phyloP scores from a whole-genome alignment of 2,329 filamentous ascomycete species.

The Fusarium hostae region DNA sequence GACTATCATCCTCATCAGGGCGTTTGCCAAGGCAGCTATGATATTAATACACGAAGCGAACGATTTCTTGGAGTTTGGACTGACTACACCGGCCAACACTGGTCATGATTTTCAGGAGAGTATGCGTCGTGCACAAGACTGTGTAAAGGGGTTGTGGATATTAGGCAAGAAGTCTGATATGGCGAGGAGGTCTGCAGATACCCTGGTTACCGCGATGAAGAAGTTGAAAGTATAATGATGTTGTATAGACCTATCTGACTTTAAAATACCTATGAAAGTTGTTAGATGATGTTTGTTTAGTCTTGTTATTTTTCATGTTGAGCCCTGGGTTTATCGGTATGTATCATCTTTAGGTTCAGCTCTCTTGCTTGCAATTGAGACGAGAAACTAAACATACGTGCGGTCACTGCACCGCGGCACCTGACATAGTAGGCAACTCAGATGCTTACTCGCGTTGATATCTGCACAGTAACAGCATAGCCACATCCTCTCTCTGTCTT shows the following conservation, averaged over 20 bases:
- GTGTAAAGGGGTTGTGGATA: constrained; percentile 63
- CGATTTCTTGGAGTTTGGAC: constrained; percentile 34
- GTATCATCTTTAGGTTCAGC: background rate
- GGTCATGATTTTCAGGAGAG: constrained; percentile 43
- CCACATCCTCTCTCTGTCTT: background rate
- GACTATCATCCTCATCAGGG: constrained; percentile 65
- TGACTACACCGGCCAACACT: constrained; percentile 32
- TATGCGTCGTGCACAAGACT: constrained; percentile 56
- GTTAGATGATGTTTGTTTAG: background rate
- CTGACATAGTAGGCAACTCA: no score
- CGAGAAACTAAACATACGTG: background rate
- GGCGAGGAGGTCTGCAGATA: constrained; percentile 43
- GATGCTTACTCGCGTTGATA: no score
- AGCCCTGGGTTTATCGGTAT: no score
- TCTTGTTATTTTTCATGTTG: background rate
- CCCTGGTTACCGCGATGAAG: constrained; percentile 24
- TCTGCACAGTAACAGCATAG: background rate
- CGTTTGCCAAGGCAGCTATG: constrained; percentile 60
- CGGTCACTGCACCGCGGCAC: background rate
- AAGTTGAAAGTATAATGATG: constrained; percentile 5
- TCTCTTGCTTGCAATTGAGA: background rate
- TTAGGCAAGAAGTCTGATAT: constrained; percentile 66
- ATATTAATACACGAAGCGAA: constrained; percentile 50
- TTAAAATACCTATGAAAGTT: background rate
- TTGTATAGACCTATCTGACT: background rate